These are phyloP conservation scores for Somion occarium DNA, from an alignment of 1,284 basidiomycete species.

Conservation along the genomic window DNA sequence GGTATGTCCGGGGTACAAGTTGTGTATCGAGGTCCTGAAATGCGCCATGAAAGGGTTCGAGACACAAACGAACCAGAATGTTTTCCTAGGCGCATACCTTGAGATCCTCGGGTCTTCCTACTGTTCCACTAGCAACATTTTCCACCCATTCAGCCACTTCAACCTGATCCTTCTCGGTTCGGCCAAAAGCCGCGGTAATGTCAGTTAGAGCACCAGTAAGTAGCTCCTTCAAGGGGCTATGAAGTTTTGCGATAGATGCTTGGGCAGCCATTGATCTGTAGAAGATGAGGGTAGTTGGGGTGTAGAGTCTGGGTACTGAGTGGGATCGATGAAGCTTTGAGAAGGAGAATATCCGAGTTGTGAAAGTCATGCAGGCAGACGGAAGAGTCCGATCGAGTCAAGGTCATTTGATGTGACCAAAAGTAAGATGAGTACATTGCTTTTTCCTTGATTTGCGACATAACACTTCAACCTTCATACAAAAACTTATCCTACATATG, in stretches of 20 bases:
- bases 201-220: constrained; percentile 34
- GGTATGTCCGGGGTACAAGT: constrained; percentile 74
- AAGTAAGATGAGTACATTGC: too few species aligned
- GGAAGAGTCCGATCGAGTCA: constrained; percentile 12
- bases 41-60: constrained; percentile 9
- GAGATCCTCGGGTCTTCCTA: constrained; percentile 42
- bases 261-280: constrained; percentile 54
- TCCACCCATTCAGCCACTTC: constrained; percentile 69
- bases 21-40: constrained; percentile 73
- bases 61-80: not conserved
- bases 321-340: constrained; percentile 4
- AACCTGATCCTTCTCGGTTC: constrained; percentile 54
- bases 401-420: too few species aligned
- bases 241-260: constrained; percentile 45
- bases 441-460: too few species aligned
- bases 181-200: constrained; percentile 39
- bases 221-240: constrained; percentile 53
- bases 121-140: constrained; percentile 50
- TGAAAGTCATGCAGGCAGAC: constrained; percentile 18
- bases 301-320: constrained; percentile 5
- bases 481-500: too few species aligned
- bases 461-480: too few species aligned
- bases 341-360: constrained; percentile 15
- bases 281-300: constrained; percentile 6
- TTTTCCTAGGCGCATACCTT: constrained; percentile 41